phyloP scores from a whole-genome alignment of 192 early-diverging fungal genomes.

The Glomus cerebriforme region DNA sequence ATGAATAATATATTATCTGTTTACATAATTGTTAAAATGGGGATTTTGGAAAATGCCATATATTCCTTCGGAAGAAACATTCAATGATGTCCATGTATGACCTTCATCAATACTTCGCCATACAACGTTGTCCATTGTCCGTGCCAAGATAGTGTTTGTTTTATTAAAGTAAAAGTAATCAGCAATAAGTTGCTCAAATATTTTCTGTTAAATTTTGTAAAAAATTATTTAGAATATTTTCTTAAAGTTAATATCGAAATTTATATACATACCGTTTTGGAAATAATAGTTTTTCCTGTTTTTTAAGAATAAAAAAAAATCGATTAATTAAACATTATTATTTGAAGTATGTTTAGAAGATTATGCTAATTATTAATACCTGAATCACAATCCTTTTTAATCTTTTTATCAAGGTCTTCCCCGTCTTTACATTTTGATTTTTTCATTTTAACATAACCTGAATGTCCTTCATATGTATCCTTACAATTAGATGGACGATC shows the following conservation, averaged over 20 bases:
- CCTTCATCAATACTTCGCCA: conserved; percentile 68
- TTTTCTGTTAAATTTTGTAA: neutral
- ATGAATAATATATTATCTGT: neutral
- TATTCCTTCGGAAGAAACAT: conserved; percentile 27
- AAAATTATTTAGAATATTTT: neutral
- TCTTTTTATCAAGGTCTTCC: conserved; percentile 58
- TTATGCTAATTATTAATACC: neutral
- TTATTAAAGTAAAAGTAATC: conserved; percentile 47
- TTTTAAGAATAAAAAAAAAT: neutral
- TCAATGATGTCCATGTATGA: conserved; percentile 49
- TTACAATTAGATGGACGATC: conserved; percentile 72
- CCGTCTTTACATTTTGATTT: conserved; percentile 80
- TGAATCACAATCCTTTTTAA: conserved; percentile 66
- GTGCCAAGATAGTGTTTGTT: conserved; percentile 48
- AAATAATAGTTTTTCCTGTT: neutral
- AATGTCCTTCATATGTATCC: conserved; percentile 66
- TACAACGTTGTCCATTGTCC: conserved; percentile 53
- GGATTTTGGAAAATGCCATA: conserved; percentile 63
- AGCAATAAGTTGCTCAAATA: conserved; percentile 37
- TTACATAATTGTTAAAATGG: conserved; percentile 52
- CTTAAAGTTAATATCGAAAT: neutral
- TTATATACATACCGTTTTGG: neutral
- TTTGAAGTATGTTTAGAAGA: neutral
- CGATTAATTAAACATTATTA: neutral
- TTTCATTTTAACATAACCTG: conserved; percentile 80